A percentile compares a stretch with the other conserved stretches of the same genome.
phyloP scores from a whole-genome alignment of 2,329 filamentous ascomycete species.

The Verticillium alfalfae region DNA sequence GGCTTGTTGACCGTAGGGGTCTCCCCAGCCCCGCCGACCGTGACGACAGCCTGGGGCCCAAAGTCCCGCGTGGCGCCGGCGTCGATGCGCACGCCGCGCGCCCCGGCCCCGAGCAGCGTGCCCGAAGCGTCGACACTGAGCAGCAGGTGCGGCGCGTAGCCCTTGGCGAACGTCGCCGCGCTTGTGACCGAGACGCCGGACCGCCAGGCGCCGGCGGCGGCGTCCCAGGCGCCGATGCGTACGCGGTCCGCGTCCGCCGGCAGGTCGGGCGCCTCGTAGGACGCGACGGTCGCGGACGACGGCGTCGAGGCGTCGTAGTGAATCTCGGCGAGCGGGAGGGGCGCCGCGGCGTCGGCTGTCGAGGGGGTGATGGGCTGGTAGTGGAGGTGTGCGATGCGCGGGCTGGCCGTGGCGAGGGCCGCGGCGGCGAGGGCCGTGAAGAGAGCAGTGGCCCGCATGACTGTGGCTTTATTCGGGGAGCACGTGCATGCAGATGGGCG shows the following conservation, averaged over 20 bases:
- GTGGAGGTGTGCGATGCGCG: conserved; percentile 45
- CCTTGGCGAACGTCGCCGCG: conserved; percentile 54
- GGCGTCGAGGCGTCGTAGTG: conserved; percentile 44
- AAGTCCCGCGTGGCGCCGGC: conserved; percentile 61
- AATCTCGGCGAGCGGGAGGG: conserved; percentile 49
- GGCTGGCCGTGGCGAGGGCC: conserved; percentile 29
- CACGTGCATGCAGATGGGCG: neutral
- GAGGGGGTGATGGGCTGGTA: conserved; percentile 41
- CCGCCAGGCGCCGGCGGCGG: conserved; percentile 38
- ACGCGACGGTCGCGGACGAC: conserved; percentile 38
- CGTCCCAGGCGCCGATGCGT: conserved; percentile 54
- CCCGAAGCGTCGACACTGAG: conserved; percentile 42
- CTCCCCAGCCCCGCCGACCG: conserved; percentile 41
- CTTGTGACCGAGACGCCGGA: conserved; percentile 52
- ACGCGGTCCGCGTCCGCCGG: conserved; percentile 40
- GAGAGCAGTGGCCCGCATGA: conserved; percentile 36
- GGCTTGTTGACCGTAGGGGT: conserved; percentile 59
- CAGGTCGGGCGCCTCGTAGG: conserved; percentile 53
- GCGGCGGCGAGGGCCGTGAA: conserved; percentile 37
- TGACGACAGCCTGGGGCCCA: conserved; percentile 52
- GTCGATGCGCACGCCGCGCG: conserved; percentile 55
- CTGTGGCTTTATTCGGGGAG: neutral
- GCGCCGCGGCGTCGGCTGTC: conserved; percentile 17
- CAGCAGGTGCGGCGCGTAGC: conserved; percentile 52
- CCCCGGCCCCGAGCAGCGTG: conserved; percentile 41